Evolutionary conservation across 2,329 filamentous ascomycete species (phyloP), one percentile per base, ranked within the genome.

Genomic region (Xylaria sp.): DNA sequence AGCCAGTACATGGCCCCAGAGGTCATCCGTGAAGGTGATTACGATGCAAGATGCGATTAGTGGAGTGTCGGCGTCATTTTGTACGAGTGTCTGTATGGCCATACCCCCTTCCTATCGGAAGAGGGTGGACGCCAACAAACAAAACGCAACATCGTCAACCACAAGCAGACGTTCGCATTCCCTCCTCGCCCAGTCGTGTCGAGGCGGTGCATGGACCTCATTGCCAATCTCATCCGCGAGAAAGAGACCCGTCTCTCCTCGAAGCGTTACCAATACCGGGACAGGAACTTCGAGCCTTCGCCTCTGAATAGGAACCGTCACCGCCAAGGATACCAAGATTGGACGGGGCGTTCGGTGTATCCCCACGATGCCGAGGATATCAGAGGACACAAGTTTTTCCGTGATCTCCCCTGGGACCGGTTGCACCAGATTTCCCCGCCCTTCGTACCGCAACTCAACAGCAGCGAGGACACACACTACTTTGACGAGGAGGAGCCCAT

Each of bases 1-100:
- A 96, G 92, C 69, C 93, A 97, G 69, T 97, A 97, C 76, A 97
- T 97, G 94, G 93, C 94, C 0, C 93, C 93, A 1, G 94, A 97
- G 75, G 90, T 97, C 17, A 87, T 97, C 53, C 79, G 83, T 61
- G 91, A 92, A 22, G 83, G 91, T 44, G 76, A 81, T 37, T 97
- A 97, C 71, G 94, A 97, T 73, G 93, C 90, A 24, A 83, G 93
- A 67, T 97, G 93, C 73, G 93, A 97, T 73, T 97, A 84, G 91
- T 97, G 90, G 93, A 97, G 92, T 73, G 84, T 97, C 63, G 93
- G 92, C 48, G 86, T 97, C 68, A 97, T 97, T 67, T 74, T 97
- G 52, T 97, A 91, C 67, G 93, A 97, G 80, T 97, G 93, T 66
- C 78, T 97, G 1, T 97, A 94, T 69, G 93, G 93, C 1, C 89